A percentile compares a stretch with the other conserved stretches of the same genome.
These are phyloP conservation scores for Ophiorrhiza pumila DNA, from an alignment of 257 asterid genomes.

Conservation along the genomic window DNA sequence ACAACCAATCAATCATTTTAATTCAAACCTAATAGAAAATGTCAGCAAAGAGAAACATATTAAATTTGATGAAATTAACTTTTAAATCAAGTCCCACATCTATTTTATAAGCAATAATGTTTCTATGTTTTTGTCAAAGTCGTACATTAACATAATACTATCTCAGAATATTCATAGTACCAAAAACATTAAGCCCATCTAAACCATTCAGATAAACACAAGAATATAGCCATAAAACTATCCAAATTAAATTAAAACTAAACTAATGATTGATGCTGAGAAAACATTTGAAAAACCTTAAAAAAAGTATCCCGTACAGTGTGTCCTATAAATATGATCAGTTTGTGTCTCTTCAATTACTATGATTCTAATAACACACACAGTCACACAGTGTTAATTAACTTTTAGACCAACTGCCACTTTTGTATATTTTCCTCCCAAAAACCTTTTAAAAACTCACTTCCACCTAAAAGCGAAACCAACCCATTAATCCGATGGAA, in stretches of 20 bases:
- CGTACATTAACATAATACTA: not conserved
- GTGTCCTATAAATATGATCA: conserved; percentile 11
- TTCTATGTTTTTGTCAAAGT: not conserved
- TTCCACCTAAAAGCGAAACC: conserved; percentile 33
- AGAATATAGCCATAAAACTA: not conserved
- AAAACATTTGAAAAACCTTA: not conserved
- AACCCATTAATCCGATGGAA: conserved; percentile 43
- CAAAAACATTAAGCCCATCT: not conserved
- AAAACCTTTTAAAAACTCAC: conserved; percentile 28
- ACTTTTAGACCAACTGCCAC: conserved; percentile 24
- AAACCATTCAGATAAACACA: not conserved
- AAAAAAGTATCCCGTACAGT: not conserved
- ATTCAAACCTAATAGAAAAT: conserved; percentile 1
- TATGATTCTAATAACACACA: conserved; percentile 10
- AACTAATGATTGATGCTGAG: conserved; percentile 13
- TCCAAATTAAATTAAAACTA: conserved; percentile 9
- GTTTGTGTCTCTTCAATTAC: not conserved
- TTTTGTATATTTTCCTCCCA: conserved; percentile 3
- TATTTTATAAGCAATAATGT: not conserved
- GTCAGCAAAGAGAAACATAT: not conserved
- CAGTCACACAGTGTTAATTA: too few species aligned
- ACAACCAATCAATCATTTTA: not conserved
- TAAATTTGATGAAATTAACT: not conserved
- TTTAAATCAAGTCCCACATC: conserved; percentile 7
- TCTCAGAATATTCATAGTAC: not conserved